Base-by-base conservation (phyloP, 2,329 filamentous ascomycete species). In the Septoria petroselini region DNA sequence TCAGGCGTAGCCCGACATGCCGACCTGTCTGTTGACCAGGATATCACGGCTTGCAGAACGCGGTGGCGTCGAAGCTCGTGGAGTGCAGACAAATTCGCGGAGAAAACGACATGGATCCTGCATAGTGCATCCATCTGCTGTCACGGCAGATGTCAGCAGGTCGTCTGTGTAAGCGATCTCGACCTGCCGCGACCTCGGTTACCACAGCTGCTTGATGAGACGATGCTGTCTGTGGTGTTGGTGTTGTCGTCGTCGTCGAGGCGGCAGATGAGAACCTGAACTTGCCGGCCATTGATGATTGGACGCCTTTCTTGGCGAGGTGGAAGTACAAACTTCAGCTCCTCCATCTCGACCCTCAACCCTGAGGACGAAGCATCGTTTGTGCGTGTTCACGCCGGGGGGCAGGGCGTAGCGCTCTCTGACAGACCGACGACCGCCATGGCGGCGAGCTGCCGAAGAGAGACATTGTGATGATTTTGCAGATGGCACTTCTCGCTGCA, bases 181-280 rank as follows among this genome's bases (percentile, higher is more conserved):
- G n/a, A 35, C 7, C 15, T 21, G 41, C 33, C 19, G 31, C 25
- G 43, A 46, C 43, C 43, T 46, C 43, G 43, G 43, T 38, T 45
- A 23, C n/a, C n/a, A n/a, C n/a, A n/a, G n/a, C n/a, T n/a, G n/a
- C 14, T 14, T 37, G 41, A 12, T 35, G 19, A n/a, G n/a, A n/a
- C n/a, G n/a, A n/a, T n/a, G n/a, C n/a, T n/a, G n/a, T n/a, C n/a
- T 18, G 17, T 43, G 41, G 25, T 27, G 23, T 27, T 9, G 5
- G 23, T 9, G 30, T 4, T 33, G 30, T 33, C 19, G 17, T 21
- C 6, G 37, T 21, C 5, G 29, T 4, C 19, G 29, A 4, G 19
- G 21, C 39, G 39, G 39, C 39, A 41, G 39, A 41, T 41, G 39
- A 14, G 19, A 5, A 14, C 4, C 14, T 23, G 39, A 12, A n/a